These are phyloP conservation scores for Rhododendron molle DNA, from an alignment of 148 eudicot genomes.

Conservation along the genomic window DNA sequence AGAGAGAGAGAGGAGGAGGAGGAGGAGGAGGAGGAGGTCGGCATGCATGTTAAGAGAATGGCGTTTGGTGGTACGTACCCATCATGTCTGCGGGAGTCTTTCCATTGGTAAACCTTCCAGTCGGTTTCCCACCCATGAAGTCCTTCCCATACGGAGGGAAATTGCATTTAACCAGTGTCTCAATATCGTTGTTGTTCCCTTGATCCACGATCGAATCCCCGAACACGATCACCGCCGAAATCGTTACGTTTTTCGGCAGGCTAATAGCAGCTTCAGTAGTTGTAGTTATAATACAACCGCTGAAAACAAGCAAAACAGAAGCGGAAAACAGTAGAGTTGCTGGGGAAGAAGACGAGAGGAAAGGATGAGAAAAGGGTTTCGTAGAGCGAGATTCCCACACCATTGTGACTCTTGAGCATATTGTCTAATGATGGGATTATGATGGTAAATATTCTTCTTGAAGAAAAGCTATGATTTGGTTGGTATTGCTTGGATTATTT, in stretches of 20 bases:
- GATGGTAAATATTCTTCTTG: not conserved
- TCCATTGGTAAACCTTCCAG: constrained; percentile 74
- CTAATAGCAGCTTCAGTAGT: no score
- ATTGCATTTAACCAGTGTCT: constrained; percentile 35
- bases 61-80: constrained; percentile 23
- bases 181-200: constrained; percentile 49
- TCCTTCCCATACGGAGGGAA: constrained; percentile 60
- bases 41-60: not conserved
- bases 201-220: constrained; percentile 61
- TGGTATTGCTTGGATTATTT: not conserved
- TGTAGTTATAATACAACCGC: no score
- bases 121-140: constrained; percentile 44
- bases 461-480: not conserved
- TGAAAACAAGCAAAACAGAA: no score
- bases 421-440: no score
- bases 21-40: no score
- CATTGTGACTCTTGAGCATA: no score
- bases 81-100: constrained; percentile 63
- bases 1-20: no score
- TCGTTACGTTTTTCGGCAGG: no score
- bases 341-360: no score
- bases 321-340: no score
- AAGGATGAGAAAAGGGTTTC: no score
- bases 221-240: no score
- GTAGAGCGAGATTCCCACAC: constrained; percentile 12